Evolutionary conservation across 179 eudicot genomes (phyloP), one percentile per base, ranked within the genome.

Genomic region (Vitellaria paradoxa): DNA sequence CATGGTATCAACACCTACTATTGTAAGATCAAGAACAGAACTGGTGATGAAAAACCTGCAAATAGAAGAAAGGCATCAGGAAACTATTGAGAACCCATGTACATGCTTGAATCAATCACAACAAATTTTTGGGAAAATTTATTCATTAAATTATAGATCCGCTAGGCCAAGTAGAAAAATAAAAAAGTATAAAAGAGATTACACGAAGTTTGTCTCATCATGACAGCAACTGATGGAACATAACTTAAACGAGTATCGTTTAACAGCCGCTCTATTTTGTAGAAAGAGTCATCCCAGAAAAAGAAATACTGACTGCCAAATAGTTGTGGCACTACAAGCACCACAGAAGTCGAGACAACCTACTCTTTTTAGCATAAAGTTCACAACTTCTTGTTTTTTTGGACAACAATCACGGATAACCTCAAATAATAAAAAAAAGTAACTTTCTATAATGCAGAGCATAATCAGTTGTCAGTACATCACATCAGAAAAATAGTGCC

Each of bases 21-120:
- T 86, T 63, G 99, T 96, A 60, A 96, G 92, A 83, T 96, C 99
- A 61, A 96, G 98, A 83, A 96, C 89, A 49, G 99, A 93, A 84
- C 98, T 96, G 60, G 93, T 96, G 78, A 96, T 88, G 73, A 93
- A 96, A 81, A 93, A 96, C 89, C 99, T 96, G 92, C 60, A 72
- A 70, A 42, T 42, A 68, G 24, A 76, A 23, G 26, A 20, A 45
- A 75, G 26, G 46, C 61, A 42, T 40, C 65, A 55, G 59, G 70
- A 63, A 40, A 21, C 12, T n/a, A 59, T 26, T 62, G 49, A 11
- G 73, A 66, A 76, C 11, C 23, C 68, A 74, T 42, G 74, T 23
- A 23, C 77, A 49, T 1, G 49, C 59, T 64, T 9, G 3, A 20
- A 69, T 49, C 73, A 46, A 42, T 17, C n/a, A n/a, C 59, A 75